Percentiles rank a stretch among this genome's conserved stretches.
phyloP scores from a whole-genome alignment of 129 eudicot species.

The Flaveria sonorensis region DNA sequence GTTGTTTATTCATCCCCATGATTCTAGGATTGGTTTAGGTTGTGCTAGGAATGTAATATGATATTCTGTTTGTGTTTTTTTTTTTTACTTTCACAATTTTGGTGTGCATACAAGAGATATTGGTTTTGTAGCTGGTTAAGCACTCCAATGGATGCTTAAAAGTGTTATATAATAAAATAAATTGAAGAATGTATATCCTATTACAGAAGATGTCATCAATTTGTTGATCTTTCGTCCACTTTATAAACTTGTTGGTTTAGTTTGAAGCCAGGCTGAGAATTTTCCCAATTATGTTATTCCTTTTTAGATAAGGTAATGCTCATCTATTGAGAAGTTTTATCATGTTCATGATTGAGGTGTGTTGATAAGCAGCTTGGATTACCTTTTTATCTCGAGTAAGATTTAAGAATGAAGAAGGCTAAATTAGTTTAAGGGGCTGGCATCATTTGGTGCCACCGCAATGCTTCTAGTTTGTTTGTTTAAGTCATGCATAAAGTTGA shows the following conservation, averaged over 20 bases:
- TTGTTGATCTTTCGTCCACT: background rate
- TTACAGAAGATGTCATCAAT: background rate
- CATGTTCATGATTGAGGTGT: background rate
- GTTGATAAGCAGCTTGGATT: background rate
- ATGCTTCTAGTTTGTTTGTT: background rate
- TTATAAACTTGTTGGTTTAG: background rate
- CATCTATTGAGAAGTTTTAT: constrained; percentile 5
- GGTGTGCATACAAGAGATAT: background rate
- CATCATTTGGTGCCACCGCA: too few relatives aligned
- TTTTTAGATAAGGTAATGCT: background rate
- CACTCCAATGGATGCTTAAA: background rate
- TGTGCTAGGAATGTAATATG: too few relatives aligned
- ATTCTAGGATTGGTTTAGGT: background rate
- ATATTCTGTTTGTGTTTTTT: too few relatives aligned
- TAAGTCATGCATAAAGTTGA: background rate
- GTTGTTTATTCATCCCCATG: too few relatives aligned
- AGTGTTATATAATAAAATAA: background rate
- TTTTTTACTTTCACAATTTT: too few relatives aligned
- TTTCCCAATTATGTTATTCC: background rate
- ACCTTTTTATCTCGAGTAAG: background rate
- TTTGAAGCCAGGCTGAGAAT: background rate
- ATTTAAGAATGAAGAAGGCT: background rate
- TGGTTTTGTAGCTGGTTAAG: background rate
- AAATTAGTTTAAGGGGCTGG: too few relatives aligned
- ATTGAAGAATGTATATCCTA: background rate